phyloP scores from a whole-genome alignment of 176 grass and related monocot genomes.

The Zoysia japonica region DNA sequence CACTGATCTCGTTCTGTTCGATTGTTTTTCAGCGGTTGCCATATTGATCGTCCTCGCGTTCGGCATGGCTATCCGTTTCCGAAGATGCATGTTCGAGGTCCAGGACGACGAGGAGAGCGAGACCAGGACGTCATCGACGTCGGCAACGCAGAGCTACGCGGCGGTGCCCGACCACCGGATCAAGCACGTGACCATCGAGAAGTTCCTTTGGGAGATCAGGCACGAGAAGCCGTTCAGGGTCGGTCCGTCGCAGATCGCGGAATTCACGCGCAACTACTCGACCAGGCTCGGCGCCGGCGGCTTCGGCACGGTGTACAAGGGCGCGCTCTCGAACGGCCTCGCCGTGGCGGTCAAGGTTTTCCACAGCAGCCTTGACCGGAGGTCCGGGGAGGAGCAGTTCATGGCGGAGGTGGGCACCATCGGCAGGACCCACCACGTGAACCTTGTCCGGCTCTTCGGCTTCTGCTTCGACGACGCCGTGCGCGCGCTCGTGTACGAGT shows the following conservation, averaged over 20 bases:
- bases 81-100: no score
- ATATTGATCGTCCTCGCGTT: no score
- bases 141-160: no score
- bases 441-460: conserved; percentile 41
- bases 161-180: neutral
- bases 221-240: conserved; percentile 16
- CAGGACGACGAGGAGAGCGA: no score
- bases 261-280: conserved; percentile 22
- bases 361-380: neutral
- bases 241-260: conserved; percentile 21
- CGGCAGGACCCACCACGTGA: conserved; percentile 39
- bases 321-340: conserved; percentile 21
- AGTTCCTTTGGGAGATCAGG: neutral
- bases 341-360: conserved; percentile 44
- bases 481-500: neutral
- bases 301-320: conserved; percentile 37
- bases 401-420: conserved; percentile 47
- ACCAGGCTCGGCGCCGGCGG: conserved; percentile 37
- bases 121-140: no score
- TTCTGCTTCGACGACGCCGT: conserved; percentile 43
- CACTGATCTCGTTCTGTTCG: no score
- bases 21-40: no score
- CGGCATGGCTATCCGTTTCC: no score
- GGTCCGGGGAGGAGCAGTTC: conserved; percentile 33
- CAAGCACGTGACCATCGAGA: neutral